Base-by-base conservation (phyloP, 2,329 filamentous ascomycete species). In the Sclerotinia spermophila region DNA sequence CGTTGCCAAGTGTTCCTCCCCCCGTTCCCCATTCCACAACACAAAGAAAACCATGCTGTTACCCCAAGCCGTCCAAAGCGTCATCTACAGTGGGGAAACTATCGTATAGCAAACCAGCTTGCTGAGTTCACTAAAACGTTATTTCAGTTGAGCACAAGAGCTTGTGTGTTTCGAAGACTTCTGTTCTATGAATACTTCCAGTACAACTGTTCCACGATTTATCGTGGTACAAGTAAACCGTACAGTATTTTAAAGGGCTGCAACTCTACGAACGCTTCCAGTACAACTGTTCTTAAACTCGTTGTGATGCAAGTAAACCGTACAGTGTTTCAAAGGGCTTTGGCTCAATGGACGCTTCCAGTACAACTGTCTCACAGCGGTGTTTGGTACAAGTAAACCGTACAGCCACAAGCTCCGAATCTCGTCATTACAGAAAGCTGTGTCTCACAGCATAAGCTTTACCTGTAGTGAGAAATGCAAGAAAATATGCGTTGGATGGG, bases 91-190 rank as follows among this genome's bases (percentile, higher is more conserved):
- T 66, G 45, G 62, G 62, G 62, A 53, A 53, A 30, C 62, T 66
- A 30, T 66, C 35, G n/a, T 53, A 66, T 66, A 48, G 45, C 35
- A 66, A 66, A 51, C 62, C 62, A 66, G 35, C 62, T 55, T 66
- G 62, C 33, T 45, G 45, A 66, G 33, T 53, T 40, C n/a, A 66
- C 35, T 19, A 15, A 42, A 10, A 11, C n/a, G 45, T 66, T 19
- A 53, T 40, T 53, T 53, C 35, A 40, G n/a, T 66, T 53, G 62
- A 66, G 62, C 24, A 53, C 2, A 66, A 53, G 45, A 42, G 35
- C 33, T 66, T 53, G 45, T 42, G 62, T 40, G 45, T 66, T 64
- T 51, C 45, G 30, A 42, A 53, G 48, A 66, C 62, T 53, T 53
- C 24, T 66, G 62, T 10, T 17, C 35, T 66, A 40, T 30, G 62